Percentiles rank a stretch among this genome's conserved stretches.
These are phyloP conservation scores for Coemansia sp. DNA, from an alignment of 192 early-diverging fungal species.

Conservation along the genomic window DNA sequence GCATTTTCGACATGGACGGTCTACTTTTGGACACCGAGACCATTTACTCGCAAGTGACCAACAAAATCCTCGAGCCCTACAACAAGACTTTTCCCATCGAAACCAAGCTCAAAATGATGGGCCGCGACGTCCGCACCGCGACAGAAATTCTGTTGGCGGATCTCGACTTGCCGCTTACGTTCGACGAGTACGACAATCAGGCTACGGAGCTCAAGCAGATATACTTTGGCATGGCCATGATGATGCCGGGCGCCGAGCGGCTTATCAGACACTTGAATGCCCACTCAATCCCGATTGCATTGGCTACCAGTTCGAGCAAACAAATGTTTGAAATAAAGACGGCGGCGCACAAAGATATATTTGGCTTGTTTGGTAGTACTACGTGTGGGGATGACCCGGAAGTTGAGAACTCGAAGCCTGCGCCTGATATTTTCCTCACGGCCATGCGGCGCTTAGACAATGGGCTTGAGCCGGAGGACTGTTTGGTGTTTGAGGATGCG, in stretches of 20 bases:
- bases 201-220: constrained; percentile 52
- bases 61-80: constrained; percentile 75
- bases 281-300: constrained; percentile 74
- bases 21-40: constrained; percentile 82
- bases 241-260: constrained; percentile 65
- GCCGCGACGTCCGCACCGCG: constrained; percentile 52
- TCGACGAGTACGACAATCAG: constrained; percentile 76
- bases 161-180: constrained; percentile 66
- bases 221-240: constrained; percentile 61
- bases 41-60: constrained; percentile 84
- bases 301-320: constrained; percentile 80
- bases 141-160: constrained; percentile 66
- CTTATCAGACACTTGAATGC: constrained; percentile 72
- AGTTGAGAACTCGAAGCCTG: constrained; percentile 79
- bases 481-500: constrained; percentile 94
- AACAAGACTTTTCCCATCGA: constrained; percentile 65
- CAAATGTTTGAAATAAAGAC: constrained; percentile 76
- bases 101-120: constrained; percentile 74
- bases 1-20: constrained; percentile 83
- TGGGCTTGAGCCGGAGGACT: constrained; percentile 49
- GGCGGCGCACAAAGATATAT: constrained; percentile 60
- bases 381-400: constrained; percentile 85
- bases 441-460: constrained; percentile 62
- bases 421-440: constrained; percentile 85
- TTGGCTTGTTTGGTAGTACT: constrained; percentile 73